A percentile compares a stretch with the other conserved stretches of the same genome.
These are phyloP conservation scores for Nakazawaea pomicola DNA, from an alignment of 805 yeast genomes.

Conservation along the genomic window DNA sequence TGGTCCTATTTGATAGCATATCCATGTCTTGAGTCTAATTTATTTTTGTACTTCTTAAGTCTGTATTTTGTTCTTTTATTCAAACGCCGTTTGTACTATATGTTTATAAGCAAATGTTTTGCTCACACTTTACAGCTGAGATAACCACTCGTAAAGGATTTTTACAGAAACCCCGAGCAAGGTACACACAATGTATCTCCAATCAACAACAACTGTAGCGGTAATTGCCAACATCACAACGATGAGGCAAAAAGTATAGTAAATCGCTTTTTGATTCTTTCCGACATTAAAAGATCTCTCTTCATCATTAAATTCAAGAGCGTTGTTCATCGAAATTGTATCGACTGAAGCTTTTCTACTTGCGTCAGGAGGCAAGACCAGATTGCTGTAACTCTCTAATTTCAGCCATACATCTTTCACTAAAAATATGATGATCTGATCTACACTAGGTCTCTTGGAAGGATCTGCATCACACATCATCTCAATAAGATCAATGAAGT, in stretches of 20 bases:
- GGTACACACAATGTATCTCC: too few relatives aligned
- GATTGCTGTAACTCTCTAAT: neutral
- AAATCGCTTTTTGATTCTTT: too few relatives aligned
- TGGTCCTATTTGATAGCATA: constrained; percentile 15
- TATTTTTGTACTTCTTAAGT: neutral
- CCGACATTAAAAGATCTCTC: neutral
- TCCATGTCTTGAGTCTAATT: neutral
- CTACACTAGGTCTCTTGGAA: constrained; percentile 36
- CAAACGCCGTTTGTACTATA: neutral
- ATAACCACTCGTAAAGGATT: too few relatives aligned
- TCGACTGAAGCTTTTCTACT: constrained; percentile 1
- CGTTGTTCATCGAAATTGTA: neutral
- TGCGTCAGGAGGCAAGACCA: neutral
- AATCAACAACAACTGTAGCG: too few relatives aligned
- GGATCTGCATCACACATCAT: constrained; percentile 25
- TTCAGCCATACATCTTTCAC: constrained; percentile 9
- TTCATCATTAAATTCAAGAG: neutral
- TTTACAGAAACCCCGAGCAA: too few relatives aligned
- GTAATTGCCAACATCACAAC: too few relatives aligned
- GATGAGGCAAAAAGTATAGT: too few relatives aligned
- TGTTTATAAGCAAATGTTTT: too few relatives aligned
- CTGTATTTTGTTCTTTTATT: neutral
- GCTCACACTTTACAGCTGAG: too few relatives aligned
- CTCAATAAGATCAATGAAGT: constrained; percentile 27
- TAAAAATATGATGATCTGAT: constrained; percentile 29